Evolutionary conservation across 23 red algal genomes (phyloP), one percentile per base, ranked within the genome.

Genomic region (Gracilaria caudata): DNA sequence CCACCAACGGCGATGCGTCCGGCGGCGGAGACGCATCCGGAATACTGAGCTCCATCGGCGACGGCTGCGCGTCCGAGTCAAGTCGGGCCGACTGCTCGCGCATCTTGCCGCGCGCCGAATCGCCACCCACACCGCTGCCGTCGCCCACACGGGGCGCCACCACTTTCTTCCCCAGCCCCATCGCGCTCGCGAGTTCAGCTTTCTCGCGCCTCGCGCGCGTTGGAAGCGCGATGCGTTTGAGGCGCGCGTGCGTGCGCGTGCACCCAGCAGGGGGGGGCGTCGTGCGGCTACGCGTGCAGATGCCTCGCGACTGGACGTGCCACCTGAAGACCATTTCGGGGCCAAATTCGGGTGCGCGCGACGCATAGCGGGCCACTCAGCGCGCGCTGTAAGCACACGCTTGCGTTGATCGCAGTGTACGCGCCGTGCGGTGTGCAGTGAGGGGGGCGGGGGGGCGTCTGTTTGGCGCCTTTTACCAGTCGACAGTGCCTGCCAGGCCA

Each of bases 91-190:
- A 54, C 10, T 54, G 12, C 10, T 13, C 57, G 20, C 26, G 57
- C 57, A 61, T 61, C 26, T 61, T 61, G 57, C 4, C 57, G 57
- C n/a, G 57, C 57, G 20, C 7, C 57, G 57, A n/a, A n/a, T n/a
- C 57, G 57, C 19, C 57, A 29, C 7, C n/a, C 57, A 20, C n/a
- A n/a, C n/a, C 65, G 65, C 34, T 19, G 65, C 4, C 34, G 37
- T 1, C 4, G 35, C 60, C 6, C 43, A 9, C 70, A 14, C 70
- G 40, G 1, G 70, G 70, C 37, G 38, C 70, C 39, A 75, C 43
- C 39, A 75, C 20, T 3, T 75, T 75, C 25, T 75, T 75, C 9
- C 33, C 60, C 10, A 65, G 9, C 24, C 60, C 60, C 60, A 65
- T 72, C 1, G 12, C 35, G 35, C 38, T 10, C 35, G 7, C 20